Evolutionary conservation across 768 basidiomycete species (phyloP).

Genomic region (Mycena sanguinolenta): DNA sequence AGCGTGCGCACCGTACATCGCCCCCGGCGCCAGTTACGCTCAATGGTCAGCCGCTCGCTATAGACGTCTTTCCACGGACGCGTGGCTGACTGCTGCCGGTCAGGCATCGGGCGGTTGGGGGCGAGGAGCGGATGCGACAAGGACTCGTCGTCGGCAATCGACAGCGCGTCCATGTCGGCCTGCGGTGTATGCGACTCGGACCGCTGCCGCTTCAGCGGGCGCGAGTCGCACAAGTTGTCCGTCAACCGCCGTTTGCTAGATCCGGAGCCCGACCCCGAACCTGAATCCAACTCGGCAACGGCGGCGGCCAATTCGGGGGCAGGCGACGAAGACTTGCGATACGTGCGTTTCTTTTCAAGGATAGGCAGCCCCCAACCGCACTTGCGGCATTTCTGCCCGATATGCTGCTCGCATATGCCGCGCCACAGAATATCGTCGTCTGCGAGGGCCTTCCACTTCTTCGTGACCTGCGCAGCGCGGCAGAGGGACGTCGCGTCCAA

Average conservation of each 20-base stretch:
- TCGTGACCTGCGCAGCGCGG: constrained; percentile 91
- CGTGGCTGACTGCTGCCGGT: constrained; percentile 61
- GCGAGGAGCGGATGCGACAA: constrained; percentile 47
- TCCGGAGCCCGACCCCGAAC: background rate
- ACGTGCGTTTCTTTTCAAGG: constrained; percentile 78
- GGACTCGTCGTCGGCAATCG: constrained; percentile 33
- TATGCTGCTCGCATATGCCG: constrained; percentile 97
- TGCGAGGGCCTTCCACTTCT: constrained; percentile 87
- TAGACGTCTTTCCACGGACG: constrained; percentile 99
- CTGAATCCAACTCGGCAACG: background rate
- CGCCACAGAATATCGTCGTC: constrained; percentile 98
- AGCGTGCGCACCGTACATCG: constrained; percentile 87
- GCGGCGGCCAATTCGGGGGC: constrained; percentile 14
- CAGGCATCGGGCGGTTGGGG: constrained; percentile 44
- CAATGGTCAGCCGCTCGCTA: constrained; percentile 95
- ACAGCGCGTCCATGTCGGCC: constrained; percentile 25
- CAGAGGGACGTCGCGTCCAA: constrained; percentile 95
- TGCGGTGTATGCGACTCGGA: constrained; percentile 43
- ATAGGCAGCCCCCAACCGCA: constrained; percentile 98
- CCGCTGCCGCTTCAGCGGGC: constrained; percentile 68
- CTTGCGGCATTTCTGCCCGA: constrained; percentile 95
- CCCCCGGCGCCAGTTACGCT: constrained; percentile 97
- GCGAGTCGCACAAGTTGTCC: constrained; percentile 47
- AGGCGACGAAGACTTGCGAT: constrained; percentile 48
- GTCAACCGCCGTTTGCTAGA: constrained; percentile 55